Base-by-base conservation (phyloP, 1,139 yeast species). In the Blastobotrys buckinghamii region DNA sequence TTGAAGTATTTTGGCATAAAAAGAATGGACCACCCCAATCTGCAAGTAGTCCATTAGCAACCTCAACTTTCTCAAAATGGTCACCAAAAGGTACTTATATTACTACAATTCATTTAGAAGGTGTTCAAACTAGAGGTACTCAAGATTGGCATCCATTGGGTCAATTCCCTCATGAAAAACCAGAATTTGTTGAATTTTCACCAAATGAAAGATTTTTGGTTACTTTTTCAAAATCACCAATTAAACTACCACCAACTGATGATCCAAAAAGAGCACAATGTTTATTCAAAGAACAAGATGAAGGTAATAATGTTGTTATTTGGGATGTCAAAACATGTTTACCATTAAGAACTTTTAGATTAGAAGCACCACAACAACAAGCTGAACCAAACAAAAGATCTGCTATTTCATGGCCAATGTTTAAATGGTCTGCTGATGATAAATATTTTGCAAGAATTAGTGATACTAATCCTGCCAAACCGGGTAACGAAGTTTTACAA, bases 321-420 rank as follows among this genome's bases (percentile, higher is more conserved):
- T 94, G 98, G 98, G 94, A 90, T 61, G 75, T 90, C 61, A 74
- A 78, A 53, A 82, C 96, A 37, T 92, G 94, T 55, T 76, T 86
- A 56, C 88, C 94, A 45, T 80, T 82, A 55, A 81, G 96, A 68
- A 86, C 97, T 19, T 92, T 94, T 77, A 19, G 3, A n/a, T 29
- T 44, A n/a, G 94, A 96, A 38, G 75, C 88, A 62, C 51, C 58
- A 19, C 54, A 53, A 34, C 53, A 53, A 27, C 57, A 59, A 29
- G 57, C 56, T 29, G 54, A 54, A 32, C 59, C 82, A 61, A 85
- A 79, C 62, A 47, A 47, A 45, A 77, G 78, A 47, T 33, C 41
- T 77, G 92, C 98, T 98, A 79, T 92, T 65, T 84, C 94, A 66
- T 92, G 99, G 99, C 99, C 99, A 45, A 79, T 92, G 65, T 84